phyloP scores from a whole-genome alignment of 2,329 filamentous ascomycete species.

The Cryphonectria radicalis region DNA sequence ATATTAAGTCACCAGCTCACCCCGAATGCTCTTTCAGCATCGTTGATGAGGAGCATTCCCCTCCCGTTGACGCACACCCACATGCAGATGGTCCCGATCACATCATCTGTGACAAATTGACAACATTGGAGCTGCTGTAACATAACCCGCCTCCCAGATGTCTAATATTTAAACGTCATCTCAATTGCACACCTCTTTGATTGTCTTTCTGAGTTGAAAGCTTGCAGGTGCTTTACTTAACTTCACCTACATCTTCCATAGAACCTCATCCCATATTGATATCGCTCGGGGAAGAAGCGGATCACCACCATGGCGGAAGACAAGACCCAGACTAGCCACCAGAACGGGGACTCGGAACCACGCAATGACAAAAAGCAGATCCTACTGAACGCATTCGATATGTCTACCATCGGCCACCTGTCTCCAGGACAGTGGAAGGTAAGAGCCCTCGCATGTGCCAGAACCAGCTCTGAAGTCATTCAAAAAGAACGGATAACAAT shows the following conservation, averaged over 20 bases:
- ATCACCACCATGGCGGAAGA: conserved; percentile 19
- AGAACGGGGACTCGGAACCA: conserved; percentile 18
- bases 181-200: too few relatives aligned
- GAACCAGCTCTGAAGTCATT: not conserved
- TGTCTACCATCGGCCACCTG: conserved; percentile 67
- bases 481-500: not conserved
- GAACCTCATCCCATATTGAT: not conserved
- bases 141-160: not conserved
- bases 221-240: not conserved
- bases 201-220: too few relatives aligned
- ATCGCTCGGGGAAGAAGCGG: not conserved
- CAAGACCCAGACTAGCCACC: not conserved
- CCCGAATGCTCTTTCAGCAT: not conserved
- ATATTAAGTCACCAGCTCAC: not conserved
- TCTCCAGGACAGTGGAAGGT: conserved; percentile 72
- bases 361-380: conserved; percentile 54
- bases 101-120: conserved; percentile 19
- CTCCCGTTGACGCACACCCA: not conserved
- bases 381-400: conserved; percentile 68
- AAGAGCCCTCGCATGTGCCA: conserved; percentile 19
- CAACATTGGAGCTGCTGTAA: conserved; percentile 3
- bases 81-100: not conserved
- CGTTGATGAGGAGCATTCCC: not conserved
- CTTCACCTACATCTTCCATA: not conserved
- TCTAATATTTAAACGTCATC: not conserved